Evolutionary conservation across 208 protist species (phyloP).

Genomic region (Acanthamoeba comandoni): DNA sequence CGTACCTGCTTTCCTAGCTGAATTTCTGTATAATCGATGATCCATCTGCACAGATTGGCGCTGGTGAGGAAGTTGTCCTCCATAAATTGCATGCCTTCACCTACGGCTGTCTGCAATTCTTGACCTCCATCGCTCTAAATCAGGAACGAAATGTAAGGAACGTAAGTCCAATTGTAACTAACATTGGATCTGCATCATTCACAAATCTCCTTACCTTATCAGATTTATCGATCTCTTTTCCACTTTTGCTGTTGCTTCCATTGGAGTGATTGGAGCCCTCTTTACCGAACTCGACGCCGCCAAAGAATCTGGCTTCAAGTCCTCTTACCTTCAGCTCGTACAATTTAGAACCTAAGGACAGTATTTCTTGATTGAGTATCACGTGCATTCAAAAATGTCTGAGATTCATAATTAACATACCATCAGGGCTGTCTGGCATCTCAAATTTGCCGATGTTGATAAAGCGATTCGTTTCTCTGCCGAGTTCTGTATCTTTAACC

Average conservation of each 20-base stretch:
- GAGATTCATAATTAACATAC: not conserved
- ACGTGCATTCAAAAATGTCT: not conserved
- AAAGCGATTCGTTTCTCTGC: not conserved
- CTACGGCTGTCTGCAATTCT: slow-evolving; percentile 26
- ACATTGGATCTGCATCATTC: too few species aligned
- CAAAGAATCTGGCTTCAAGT: slow-evolving; percentile 63
- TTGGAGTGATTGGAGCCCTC: not conserved
- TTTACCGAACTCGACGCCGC: slow-evolving; percentile 13
- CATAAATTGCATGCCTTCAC: slow-evolving; percentile 43
- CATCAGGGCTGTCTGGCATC: slow-evolving; percentile 13
- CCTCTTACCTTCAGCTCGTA: slow-evolving; percentile 1
- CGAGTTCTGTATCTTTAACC: not conserved
- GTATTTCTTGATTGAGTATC: not conserved
- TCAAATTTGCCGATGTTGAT: slow-evolving; percentile 56
- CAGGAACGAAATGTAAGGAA: too few species aligned
- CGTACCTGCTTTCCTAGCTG: slow-evolving; percentile 19
- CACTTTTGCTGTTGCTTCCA: too few species aligned
- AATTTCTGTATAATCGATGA: slow-evolving; percentile 56
- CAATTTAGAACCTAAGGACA: slow-evolving; percentile 28
- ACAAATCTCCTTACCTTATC: too few species aligned
- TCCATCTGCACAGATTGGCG: slow-evolving; percentile 73
- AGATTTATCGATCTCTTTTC: too few species aligned
- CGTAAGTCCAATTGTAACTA: too few species aligned
- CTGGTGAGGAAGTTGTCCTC: slow-evolving; percentile 69
- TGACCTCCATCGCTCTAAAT: not conserved